A percentile compares a stretch with the other conserved stretches of the same genome.
Evolutionary conservation across 2,329 filamentous ascomycete genomes (phyloP).

Genomic region (Aspergillus neotritici): DNA sequence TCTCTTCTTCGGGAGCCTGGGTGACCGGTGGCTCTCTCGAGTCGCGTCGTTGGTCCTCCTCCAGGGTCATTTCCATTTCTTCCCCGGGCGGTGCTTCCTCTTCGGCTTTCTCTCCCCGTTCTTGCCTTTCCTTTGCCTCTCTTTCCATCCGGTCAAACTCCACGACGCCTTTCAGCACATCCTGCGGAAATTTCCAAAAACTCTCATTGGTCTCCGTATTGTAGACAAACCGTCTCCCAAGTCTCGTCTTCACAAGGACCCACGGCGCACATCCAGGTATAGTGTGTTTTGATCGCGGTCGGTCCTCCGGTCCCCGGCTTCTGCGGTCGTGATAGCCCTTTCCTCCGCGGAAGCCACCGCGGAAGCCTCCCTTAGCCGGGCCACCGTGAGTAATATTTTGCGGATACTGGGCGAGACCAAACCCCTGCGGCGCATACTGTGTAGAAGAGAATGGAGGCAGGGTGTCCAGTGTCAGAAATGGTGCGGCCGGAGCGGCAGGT

Average conservation of each 20-base stretch:
- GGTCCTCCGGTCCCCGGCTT: constrained; percentile 66
- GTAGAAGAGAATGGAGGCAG: constrained; percentile 34
- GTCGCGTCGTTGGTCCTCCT: constrained; percentile 4
- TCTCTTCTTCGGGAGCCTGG: constrained; percentile 45
- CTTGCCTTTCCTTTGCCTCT: constrained; percentile 57
- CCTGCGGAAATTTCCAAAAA: constrained; percentile 89
- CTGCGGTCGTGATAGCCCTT: constrained; percentile 56
- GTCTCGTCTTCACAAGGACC: constrained; percentile 88
- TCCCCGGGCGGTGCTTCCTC: constrained; percentile 16
- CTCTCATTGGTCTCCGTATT: constrained; percentile 81
- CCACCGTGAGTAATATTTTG: constrained; percentile 27
- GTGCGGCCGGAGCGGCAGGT: constrained; percentile 36
- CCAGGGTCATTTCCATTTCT: constrained; percentile 11
- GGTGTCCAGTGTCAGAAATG: constrained; percentile 29
- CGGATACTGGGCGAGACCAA: constrained; percentile 10
- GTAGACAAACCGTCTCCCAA: constrained; percentile 83
- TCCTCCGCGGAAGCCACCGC: constrained; percentile 46
- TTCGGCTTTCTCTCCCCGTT: constrained; percentile 26
- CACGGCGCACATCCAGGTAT: constrained; percentile 83
- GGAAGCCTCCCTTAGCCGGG: constrained; percentile 42
- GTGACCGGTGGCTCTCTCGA: constrained; percentile 19
- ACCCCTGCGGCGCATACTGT: constrained; percentile 27
- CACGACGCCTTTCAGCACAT: constrained; percentile 68
- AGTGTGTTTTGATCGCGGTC: constrained; percentile 69
- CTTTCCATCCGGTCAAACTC: constrained; percentile 68